Percentiles rank a stretch among this genome's conserved stretches.
These are phyloP conservation scores for Microsporum canis DNA, from an alignment of 2,329 filamentous ascomycete genomes.

Conservation along the genomic window DNA sequence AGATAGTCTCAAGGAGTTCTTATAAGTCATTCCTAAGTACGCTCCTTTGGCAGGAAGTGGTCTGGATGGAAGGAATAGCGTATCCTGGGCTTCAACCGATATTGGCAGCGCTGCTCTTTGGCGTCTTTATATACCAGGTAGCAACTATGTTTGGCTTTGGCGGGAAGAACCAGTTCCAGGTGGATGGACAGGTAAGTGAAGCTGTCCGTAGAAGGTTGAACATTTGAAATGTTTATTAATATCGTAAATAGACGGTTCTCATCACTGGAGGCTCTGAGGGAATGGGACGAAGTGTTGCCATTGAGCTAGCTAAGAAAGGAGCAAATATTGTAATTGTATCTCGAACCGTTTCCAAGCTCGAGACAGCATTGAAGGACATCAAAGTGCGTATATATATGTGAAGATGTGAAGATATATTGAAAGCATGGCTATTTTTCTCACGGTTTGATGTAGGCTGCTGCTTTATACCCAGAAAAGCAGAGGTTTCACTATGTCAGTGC, in stretches of 20 bases:
- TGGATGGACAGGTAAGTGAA: slow-evolving; percentile 63
- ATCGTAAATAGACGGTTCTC: slow-evolving; percentile 57
- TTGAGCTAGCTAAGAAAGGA: slow-evolving; percentile 66
- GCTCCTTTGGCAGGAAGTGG: background rate
- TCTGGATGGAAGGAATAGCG: background rate
- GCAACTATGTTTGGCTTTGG: slow-evolving; percentile 32
- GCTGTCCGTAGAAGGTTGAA: background rate
- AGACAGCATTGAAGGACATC: slow-evolving; percentile 55
- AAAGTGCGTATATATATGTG: slow-evolving; percentile 37
- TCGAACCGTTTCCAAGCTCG: slow-evolving; percentile 63
- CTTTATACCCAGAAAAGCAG: slow-evolving; percentile 55
- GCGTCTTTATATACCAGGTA: slow-evolving; percentile 24
- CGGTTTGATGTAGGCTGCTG: slow-evolving; percentile 43
- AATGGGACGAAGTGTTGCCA: slow-evolving; percentile 67
- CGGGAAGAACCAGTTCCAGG: slow-evolving; percentile 62
- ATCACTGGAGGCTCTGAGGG: slow-evolving; percentile 89
- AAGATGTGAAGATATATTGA: background rate
- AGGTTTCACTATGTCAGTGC: slow-evolving; percentile 74
- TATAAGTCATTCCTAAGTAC: background rate
- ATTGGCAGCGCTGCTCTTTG: slow-evolving; percentile 10
- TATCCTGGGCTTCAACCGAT: background rate
- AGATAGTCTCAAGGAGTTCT: background rate
- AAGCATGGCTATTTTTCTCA: slow-evolving; percentile 6
- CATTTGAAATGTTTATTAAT: background rate
- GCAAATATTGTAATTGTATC: slow-evolving; percentile 80